Conservation (phyloP, 805 yeast genomes). For the fission yeast (Schizosaccharomyces pombe) region DNA sequence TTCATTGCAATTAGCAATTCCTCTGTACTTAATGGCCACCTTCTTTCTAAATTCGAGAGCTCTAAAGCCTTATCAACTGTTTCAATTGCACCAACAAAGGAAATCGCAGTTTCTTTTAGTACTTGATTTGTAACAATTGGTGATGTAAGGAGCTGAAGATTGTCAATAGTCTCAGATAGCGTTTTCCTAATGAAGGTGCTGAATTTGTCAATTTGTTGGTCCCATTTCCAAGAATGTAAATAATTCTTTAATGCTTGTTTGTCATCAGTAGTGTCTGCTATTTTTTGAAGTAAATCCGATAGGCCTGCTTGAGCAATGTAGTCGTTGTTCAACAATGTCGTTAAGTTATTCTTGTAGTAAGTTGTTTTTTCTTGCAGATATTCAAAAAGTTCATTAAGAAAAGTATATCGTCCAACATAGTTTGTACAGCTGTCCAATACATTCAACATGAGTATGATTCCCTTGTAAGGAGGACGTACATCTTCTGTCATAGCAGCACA, state of each 20-base stretch:
- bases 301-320: too few relatives aligned
- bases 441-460: background rate
- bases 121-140: background rate
- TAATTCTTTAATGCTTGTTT: background rate
- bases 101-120: background rate
- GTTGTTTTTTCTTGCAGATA: too few relatives aligned
- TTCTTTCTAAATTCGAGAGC: too few relatives aligned
- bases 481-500: background rate
- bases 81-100: background rate
- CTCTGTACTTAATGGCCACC: background rate
- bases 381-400: too few relatives aligned
- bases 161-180: background rate
- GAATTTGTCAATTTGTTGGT: background rate
- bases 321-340: too few relatives aligned
- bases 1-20: background rate
- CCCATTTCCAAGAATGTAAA: background rate
- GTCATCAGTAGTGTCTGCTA: background rate
- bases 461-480: background rate
- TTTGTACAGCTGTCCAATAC: background rate
- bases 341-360: too few relatives aligned
- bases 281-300: too few relatives aligned
- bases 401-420: too few relatives aligned
- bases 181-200: background rate
- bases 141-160: background rate
- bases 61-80: background rate